These are phyloP conservation scores for Ramalina intermedia DNA, from an alignment of 495 filamentous ascomycete genomes.

Conservation along the genomic window DNA sequence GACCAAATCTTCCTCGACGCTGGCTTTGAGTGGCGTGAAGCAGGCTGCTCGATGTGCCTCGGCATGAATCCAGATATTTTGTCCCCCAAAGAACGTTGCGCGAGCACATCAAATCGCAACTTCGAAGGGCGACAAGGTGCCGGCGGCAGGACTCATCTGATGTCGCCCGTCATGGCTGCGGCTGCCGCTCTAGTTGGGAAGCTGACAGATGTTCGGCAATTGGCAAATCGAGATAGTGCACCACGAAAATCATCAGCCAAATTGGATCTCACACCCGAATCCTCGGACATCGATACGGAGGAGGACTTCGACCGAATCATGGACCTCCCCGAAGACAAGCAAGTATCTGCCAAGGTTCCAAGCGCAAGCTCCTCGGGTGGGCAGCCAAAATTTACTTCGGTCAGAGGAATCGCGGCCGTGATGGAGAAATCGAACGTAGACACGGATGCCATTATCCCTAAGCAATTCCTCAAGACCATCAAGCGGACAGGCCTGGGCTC, in stretches of 20 bases:
- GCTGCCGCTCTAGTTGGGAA: constrained; percentile 81
- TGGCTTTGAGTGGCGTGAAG: constrained; percentile 96
- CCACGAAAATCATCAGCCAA: constrained; percentile 42
- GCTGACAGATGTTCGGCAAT: constrained; percentile 77
- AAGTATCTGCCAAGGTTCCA: constrained; percentile 43
- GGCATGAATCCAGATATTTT: constrained; percentile 99
- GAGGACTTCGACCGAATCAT: constrained; percentile 62
- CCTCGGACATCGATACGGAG: constrained; percentile 62
- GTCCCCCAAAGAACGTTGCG: constrained; percentile 84
- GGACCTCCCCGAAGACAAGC: constrained; percentile 60
- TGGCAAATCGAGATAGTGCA: constrained; percentile 44
- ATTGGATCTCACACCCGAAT: constrained; percentile 41
- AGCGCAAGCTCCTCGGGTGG: constrained; percentile 41
- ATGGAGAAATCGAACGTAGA: constrained; percentile 83
- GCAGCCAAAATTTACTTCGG: constrained; percentile 64
- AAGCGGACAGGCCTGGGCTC: constrained; percentile 87
- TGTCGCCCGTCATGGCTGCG: constrained; percentile 95
- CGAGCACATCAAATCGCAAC: constrained; percentile 87
- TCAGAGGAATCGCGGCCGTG: constrained; percentile 80
- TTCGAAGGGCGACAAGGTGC: constrained; percentile 96
- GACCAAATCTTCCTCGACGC: constrained; percentile 85
- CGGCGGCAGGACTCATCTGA: constrained; percentile 81
- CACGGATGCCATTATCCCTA: constrained; percentile 97
- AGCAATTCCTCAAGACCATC: constrained; percentile 98
- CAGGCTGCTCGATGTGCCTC: constrained; percentile 95